Evolutionary conservation across 371 early-diverging fungal genomes (phyloP).

Genomic region (Circinella minor): DNA sequence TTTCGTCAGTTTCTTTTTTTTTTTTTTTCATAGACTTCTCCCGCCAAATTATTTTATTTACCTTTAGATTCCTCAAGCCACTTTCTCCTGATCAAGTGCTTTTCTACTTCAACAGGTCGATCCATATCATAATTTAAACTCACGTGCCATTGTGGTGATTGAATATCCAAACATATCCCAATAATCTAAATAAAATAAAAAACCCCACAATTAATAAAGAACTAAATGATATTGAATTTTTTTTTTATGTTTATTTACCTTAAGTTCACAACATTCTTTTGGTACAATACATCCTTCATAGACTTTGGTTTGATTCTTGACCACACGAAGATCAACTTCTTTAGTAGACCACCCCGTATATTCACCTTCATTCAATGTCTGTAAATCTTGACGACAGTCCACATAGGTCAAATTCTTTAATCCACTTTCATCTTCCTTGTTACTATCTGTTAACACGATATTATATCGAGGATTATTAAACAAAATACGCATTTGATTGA

Average conservation of each 20-base stretch:
- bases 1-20: not conserved
- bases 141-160: conserved; percentile 44
- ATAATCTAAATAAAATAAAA: conserved; percentile 35
- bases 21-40: not conserved
- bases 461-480: conserved; percentile 63
- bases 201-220: too few species aligned
- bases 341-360: conserved; percentile 32
- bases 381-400: conserved; percentile 26
- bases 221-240: too few species aligned
- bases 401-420: conserved; percentile 16
- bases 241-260: too few species aligned
- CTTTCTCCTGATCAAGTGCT: conserved; percentile 45
- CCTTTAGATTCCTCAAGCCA: conserved; percentile 29
- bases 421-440: conserved; percentile 16
- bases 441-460: conserved; percentile 27
- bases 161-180: conserved; percentile 49
- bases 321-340: conserved; percentile 49
- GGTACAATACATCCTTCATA: conserved; percentile 70
- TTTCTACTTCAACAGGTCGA: conserved; percentile 27
- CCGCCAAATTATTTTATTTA: conserved; percentile 5
- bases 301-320: conserved; percentile 60
- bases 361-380: conserved; percentile 31
- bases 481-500: conserved; percentile 50
- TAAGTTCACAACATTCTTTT: conserved; percentile 61
- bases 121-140: conserved; percentile 52